Base-by-base conservation (phyloP, 345 rosid species). In the Passiflora organensis region DNA sequence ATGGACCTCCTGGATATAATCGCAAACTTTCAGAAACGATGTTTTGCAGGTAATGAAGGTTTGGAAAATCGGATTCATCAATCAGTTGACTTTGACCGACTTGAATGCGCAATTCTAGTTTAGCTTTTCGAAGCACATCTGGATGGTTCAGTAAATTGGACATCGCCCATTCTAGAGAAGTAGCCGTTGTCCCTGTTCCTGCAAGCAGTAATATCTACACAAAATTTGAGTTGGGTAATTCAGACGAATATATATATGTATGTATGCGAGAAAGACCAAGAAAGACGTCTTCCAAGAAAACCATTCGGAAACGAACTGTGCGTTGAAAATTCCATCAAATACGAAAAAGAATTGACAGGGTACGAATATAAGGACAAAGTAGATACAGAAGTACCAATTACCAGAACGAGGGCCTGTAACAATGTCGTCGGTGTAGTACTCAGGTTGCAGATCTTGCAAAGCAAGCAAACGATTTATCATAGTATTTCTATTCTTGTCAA, bases 121-220 rank as follows among this genome's bases (percentile, higher is more conserved):
- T 72, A 1, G 69, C 79, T 36, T 72, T 80, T 1, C 50, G 9
- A 12, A 80, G 0, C 14, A 28, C 18, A 0, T 38, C 55, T 1
- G 78, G 90, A 25, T 80, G 56, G 44, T 72, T 83, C 1, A 76
- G 62, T 13, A 81, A 56, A 39, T 70, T 63, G 1, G 86, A 56
- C 79, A 78, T 67, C 6, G 79, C 77, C 90, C 82, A 81, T 17
- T 78, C 81, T 13, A 70, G 0, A 0, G 84, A 70, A 21, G 54
- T 66, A 0, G 76, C 64, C 0, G 84, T 42, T 12, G 89, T 80
- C 2, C 80, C 81, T 13, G 74, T 78, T 34, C 86, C 89, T 0
- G 79, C 84, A 34, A 52, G 2, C 58, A 81, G 25, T 21, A 22
- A 17, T 2, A 22, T 6, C 49, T 45, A 22, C 49, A n/a, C n/a